Evolutionary conservation across 1,284 basidiomycete species (phyloP).

Genomic region (Cryptococcus hybrid): DNA sequence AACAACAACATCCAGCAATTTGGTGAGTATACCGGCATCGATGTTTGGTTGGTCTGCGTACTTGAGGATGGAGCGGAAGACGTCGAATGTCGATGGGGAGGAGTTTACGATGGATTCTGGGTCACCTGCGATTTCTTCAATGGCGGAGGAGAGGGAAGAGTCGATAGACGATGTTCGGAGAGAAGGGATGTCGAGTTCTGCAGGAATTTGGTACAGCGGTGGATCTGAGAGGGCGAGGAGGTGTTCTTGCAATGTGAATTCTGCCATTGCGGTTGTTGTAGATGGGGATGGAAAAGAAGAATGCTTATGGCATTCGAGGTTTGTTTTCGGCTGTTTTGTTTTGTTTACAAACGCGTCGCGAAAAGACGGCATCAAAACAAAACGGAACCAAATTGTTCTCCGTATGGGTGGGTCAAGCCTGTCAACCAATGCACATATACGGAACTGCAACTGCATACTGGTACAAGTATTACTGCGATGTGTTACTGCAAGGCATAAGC

Average conservation of each 20-base stretch:
- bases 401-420: no score
- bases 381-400: no score
- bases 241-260: conserved; percentile 74
- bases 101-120: conserved; percentile 65
- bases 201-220: conserved; percentile 60
- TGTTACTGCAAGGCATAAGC: no score
- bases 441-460: no score
- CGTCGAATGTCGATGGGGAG: conserved; percentile 64
- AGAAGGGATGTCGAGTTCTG: conserved; percentile 62
- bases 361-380: no score
- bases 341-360: no score
- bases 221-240: conserved; percentile 61
- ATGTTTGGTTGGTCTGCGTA: conserved; percentile 38
- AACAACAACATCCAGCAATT: conserved; percentile 40
- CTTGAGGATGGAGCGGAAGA: conserved; percentile 69
- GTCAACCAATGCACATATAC: no score
- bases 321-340: no score
- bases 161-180: conserved; percentile 54
- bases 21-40: conserved; percentile 32
- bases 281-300: no score
- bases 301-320: no score
- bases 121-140: conserved; percentile 69
- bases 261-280: no score
- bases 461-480: no score
- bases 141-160: conserved; percentile 54